phyloP scores from a whole-genome alignment of 176 grass and related monocot genomes.

The Aegilops speltoides region DNA sequence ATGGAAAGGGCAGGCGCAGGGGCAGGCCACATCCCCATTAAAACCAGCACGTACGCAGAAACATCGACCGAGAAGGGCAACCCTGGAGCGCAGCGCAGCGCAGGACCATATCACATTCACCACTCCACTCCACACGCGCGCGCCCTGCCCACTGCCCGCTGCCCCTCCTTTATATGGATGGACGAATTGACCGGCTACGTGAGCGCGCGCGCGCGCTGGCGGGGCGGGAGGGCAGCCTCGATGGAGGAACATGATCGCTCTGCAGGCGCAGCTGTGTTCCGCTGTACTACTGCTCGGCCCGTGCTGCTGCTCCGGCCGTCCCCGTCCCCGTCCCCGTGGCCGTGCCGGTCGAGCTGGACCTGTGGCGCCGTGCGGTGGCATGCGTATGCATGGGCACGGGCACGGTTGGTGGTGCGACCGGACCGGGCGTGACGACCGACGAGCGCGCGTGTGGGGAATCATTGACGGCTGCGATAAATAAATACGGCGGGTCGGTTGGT shows the following conservation, averaged over 20 bases:
- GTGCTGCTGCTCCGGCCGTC: too few relatives aligned
- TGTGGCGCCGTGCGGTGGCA: not conserved
- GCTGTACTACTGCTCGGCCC: not conserved
- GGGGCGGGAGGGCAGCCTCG: too few relatives aligned
- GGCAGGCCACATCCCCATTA: conserved; percentile 30
- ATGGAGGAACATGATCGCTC: not conserved
- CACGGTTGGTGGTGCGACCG: conserved; percentile 5
- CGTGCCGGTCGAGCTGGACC: not conserved
- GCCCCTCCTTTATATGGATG: conserved; percentile 24
- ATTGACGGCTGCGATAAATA: conserved; percentile 14
- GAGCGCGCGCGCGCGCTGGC: too few relatives aligned
- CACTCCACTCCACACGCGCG: not conserved
- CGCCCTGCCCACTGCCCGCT: not conserved
- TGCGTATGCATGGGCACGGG: not conserved
- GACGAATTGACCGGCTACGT: not conserved
- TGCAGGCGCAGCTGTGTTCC: not conserved
- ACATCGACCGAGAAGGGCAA: conserved; percentile 45
- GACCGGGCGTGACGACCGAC: too few relatives aligned
- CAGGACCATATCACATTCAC: conserved; percentile 15
- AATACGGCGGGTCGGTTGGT: not conserved
- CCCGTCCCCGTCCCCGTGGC: not conserved
- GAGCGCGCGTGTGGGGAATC: conserved; percentile 31
- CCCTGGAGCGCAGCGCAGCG: conserved; percentile 22
- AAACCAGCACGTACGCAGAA: not conserved
- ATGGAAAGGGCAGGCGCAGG: not conserved